Evolutionary conservation across 768 basidiomycete species (phyloP), one percentile per base, ranked within the genome.

Genomic region (Russula abietina): DNA sequence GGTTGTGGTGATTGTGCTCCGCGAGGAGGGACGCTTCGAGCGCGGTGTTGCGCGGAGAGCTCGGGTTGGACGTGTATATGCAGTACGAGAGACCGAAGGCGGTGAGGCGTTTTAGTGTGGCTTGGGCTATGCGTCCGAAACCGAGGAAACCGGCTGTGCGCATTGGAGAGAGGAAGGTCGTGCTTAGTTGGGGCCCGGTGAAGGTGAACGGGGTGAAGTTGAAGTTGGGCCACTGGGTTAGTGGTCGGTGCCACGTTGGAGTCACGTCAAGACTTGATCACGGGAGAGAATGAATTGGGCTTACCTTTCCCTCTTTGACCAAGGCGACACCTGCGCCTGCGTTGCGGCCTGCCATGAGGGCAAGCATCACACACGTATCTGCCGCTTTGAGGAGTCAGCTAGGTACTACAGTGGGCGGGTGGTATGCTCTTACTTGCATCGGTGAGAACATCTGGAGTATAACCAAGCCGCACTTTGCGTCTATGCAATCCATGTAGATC

Each of bases 71-170:
- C 5, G 80, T 72, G 75, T 93, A 96, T 48, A 95, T 66, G 66
- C 85, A 86, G 67, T 83, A 77, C 0, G 84, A 88, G 69, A 92
- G 79, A 28, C 89, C 93, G 71, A 98, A 98, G 0, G 90, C 84
- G 11, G 89, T 75, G 41, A 98, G 81, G 3, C 96, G 85, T 2
- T 80, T 73, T 46, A 96, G 81, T 0, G 88, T 89, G 24, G 88
- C 88, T 69, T 94, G 91, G 0, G 93, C 85, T 68, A 98, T 98
- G 28, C 96, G 85, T 7, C 96, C 96, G 68, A 98, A 98, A 14
- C 97, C 97, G 36, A 98, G 78, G 76, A 98, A 97, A 1, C 93
- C 94, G 2, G 87, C 83, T 1, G 87, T 95, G 48, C 87, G 84
- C 9, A 71, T 80, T 2, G 79, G 79, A 8, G 81, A 76, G 17